Evolutionary conservation across 1,284 basidiomycete genomes (phyloP).

Genomic region (Marasmius tenuissimus): DNA sequence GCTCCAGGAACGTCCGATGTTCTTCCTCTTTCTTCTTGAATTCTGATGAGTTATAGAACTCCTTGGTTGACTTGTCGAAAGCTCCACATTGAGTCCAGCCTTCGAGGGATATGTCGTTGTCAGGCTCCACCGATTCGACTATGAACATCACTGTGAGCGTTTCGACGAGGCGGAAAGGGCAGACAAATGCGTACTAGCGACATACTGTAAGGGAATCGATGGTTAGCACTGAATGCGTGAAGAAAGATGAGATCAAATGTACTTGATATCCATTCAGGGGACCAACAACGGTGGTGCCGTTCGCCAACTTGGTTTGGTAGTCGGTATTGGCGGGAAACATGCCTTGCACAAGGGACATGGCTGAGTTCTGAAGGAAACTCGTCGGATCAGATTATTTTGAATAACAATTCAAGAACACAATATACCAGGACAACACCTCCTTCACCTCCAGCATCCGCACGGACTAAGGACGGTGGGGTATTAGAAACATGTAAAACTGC

Average conservation of each 20-base stretch:
- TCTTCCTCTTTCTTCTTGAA: constrained; percentile 54
- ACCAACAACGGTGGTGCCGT: constrained; percentile 67
- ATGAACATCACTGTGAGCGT: not conserved
- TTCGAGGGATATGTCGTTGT: constrained; percentile 40
- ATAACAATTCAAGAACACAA: not conserved
- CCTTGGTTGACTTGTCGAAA: constrained; percentile 49
- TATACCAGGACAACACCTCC: constrained; percentile 67
- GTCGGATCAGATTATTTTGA: not conserved
- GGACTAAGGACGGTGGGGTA: constrained; percentile 37
- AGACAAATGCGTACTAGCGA: not conserved
- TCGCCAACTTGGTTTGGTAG: constrained; percentile 64
- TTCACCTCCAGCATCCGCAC: constrained; percentile 78
- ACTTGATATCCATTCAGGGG: constrained; percentile 76
- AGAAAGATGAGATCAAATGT: constrained; percentile 10
- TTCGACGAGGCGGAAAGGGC: not conserved
- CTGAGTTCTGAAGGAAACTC: constrained; percentile 37
- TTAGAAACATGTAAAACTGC: not conserved
- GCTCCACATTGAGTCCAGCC: constrained; percentile 39
- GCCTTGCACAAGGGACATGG: constrained; percentile 71
- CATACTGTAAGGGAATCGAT: not conserved
- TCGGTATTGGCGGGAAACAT: constrained; percentile 58
- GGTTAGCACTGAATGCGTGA: not conserved
- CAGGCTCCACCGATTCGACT: constrained; percentile 29
- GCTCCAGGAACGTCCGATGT: constrained; percentile 54
- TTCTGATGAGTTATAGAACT: constrained; percentile 50